Percentiles rank a stretch among this genome's conserved stretches.
phyloP scores from a whole-genome alignment of 441 rosid species.

The Capsella rubella region DNA sequence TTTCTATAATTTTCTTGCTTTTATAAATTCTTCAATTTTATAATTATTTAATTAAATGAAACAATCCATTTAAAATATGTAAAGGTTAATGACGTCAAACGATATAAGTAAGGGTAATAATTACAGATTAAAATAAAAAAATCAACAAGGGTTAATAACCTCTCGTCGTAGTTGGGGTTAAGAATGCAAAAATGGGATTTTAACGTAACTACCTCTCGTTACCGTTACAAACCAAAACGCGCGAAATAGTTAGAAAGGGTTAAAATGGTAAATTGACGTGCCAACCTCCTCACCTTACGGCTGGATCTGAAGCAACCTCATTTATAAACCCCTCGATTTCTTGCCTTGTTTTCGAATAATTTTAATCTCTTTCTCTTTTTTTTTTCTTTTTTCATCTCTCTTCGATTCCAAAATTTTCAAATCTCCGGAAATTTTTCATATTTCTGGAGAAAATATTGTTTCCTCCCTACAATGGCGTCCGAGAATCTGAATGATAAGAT shows the following conservation, averaged over 20 bases:
- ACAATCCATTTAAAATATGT: background rate
- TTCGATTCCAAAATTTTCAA: background rate
- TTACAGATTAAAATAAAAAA: background rate
- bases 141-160: background rate
- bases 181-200: constrained; percentile 12
- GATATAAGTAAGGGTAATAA: background rate
- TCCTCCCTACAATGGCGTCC: constrained; percentile 62
- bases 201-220: constrained; percentile 17
- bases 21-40: background rate
- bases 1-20: background rate
- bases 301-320: constrained; percentile 27
- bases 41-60: background rate
- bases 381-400: background rate
- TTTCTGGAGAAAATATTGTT: constrained; percentile 18
- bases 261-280: background rate
- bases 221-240: constrained; percentile 29
- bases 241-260: constrained; percentile 29
- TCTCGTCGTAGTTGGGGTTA: background rate
- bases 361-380: background rate
- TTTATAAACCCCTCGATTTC: constrained; percentile 40
- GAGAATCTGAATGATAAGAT: constrained; percentile 72
- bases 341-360: constrained; percentile 10
- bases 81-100: background rate
- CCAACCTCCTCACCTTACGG: constrained; percentile 26
- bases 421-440: background rate